Conservation (phyloP, 2,329 filamentous ascomycete species). For the Beauveria australis region DNA sequence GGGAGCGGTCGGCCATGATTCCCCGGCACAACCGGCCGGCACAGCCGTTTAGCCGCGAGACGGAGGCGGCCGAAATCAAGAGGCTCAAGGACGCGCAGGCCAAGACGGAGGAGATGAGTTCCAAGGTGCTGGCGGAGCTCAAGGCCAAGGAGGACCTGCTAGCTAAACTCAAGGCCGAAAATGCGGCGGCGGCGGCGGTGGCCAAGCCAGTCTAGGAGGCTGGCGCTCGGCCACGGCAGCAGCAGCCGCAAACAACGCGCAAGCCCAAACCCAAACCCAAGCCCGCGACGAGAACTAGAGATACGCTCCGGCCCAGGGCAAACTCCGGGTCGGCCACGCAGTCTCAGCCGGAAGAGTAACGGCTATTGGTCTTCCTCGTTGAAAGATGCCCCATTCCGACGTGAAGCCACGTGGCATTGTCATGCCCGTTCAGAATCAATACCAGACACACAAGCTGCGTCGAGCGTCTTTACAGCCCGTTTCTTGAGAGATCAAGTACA, state of each 20-base stretch:
- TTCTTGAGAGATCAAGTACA: neutral
- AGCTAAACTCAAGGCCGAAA: conserved; percentile 50
- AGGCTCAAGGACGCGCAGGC: conserved; percentile 55
- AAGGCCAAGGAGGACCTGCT: conserved; percentile 57
- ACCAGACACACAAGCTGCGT: neutral
- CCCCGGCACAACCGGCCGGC: conserved; percentile 58
- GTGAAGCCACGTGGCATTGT: neutral
- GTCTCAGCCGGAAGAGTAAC: neutral
- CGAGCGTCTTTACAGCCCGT: too few species aligned
- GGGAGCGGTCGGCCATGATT: conserved; percentile 66
- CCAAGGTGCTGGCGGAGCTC: conserved; percentile 50
- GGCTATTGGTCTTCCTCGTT: neutral
- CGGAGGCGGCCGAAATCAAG: conserved; percentile 55
- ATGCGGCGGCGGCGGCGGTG: conserved; percentile 35
- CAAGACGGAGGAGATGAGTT: conserved; percentile 53
- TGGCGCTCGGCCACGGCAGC: neutral
- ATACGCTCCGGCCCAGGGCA: neutral
- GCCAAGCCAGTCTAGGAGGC: conserved; percentile 22
- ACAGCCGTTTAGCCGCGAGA: conserved; percentile 66
- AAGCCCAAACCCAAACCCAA: neutral
- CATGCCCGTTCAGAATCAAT: neutral
- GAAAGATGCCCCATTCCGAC: too few species aligned
- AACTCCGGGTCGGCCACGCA: neutral
- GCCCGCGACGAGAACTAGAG: neutral
- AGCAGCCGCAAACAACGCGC: neutral